Evolutionary conservation across 495 filamentous ascomycete genomes (phyloP), one percentile per base, ranked within the genome.

Genomic region (Penicillium herquei): DNA sequence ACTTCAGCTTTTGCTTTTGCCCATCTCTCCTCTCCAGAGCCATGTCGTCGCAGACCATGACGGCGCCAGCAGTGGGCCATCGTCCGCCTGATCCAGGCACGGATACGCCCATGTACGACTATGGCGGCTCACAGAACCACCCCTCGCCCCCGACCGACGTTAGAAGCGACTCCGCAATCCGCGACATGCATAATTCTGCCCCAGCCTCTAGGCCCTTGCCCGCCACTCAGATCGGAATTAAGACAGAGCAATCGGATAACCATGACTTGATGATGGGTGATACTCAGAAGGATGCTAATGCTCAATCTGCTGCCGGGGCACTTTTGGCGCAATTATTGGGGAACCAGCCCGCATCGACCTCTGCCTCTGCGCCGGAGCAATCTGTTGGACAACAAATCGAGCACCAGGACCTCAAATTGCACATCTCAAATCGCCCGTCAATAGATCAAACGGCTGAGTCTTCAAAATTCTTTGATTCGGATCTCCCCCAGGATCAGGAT

Each of bases 11-110:
- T 63, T 61, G 59, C 65, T 60, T 63, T 68, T 62, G 61, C 57
- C 56, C 54, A 52, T 60, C 62, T 55, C 58, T 56, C 57, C 54
- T 64, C 66, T 49, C 55, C 52, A 67, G 63, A 73, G 79, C 76
- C 71, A 76, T 81, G 72, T 79, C 76, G 67, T 82, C 78, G 68
- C 78, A 79, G 73, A 81, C 77, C 76, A 81, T 82, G 72, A 81
- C 73, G 70, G 76, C 76, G 72, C 74, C 76, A 73, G 72, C 74
- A 68, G 70, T 79, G 72, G 73, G 73, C 67, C 76, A 77, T 76
- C 75, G 72, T 58, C 75, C 75, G 63, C 72, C 74, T 66, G 74
- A 78, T 65, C 66, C 74, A 68, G 74, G 71, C 49, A 67, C 67
- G 47, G 65, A 72, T 59, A 68, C 64, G 63, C 73, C 74, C 50